These are phyloP conservation scores for Boletus subluridellus DNA, from an alignment of 1,284 basidiomycete genomes.

Conservation along the genomic window DNA sequence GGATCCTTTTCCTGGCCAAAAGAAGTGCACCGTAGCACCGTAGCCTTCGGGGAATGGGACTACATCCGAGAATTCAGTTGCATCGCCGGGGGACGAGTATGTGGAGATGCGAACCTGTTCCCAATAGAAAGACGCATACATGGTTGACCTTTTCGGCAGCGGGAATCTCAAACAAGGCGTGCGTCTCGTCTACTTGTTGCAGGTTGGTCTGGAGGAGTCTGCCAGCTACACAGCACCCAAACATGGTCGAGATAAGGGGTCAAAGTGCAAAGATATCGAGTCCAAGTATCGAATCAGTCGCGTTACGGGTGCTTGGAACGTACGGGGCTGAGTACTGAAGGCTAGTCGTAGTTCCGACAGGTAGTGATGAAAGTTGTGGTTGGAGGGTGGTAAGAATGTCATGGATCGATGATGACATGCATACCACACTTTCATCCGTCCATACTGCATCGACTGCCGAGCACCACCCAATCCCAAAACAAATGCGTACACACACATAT, in stretches of 20 bases:
- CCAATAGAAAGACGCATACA: conserved; percentile 83
- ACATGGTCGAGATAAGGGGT: conserved; percentile 42
- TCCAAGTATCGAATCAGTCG: neutral
- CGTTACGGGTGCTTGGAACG: neutral
- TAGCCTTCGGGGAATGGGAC: conserved; percentile 88
- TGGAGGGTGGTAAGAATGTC: neutral
- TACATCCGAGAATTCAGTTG: conserved; percentile 17
- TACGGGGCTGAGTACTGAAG: neutral
- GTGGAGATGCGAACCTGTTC: conserved; percentile 53
- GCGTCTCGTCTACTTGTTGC: conserved; percentile 77
- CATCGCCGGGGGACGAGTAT: neutral
- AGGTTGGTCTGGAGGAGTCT: conserved; percentile 72
- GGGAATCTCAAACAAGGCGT: conserved; percentile 79
- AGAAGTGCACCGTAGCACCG: conserved; percentile 42
- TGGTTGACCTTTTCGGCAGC: conserved; percentile 82
- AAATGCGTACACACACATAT: neutral
- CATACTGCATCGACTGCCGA: conserved; percentile 1
- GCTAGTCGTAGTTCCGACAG: neutral
- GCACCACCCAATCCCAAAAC: conserved; percentile 9
- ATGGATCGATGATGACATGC: conserved; percentile 17
- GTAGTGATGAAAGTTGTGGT: conserved; percentile 9
- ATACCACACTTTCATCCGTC: neutral
- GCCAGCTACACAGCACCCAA: conserved; percentile 75
- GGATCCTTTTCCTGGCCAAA: too few species aligned
- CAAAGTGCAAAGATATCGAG: neutral